Base-by-base conservation (phyloP, 768 basidiomycete genomes). In the Boletus vermiculosoides region DNA sequence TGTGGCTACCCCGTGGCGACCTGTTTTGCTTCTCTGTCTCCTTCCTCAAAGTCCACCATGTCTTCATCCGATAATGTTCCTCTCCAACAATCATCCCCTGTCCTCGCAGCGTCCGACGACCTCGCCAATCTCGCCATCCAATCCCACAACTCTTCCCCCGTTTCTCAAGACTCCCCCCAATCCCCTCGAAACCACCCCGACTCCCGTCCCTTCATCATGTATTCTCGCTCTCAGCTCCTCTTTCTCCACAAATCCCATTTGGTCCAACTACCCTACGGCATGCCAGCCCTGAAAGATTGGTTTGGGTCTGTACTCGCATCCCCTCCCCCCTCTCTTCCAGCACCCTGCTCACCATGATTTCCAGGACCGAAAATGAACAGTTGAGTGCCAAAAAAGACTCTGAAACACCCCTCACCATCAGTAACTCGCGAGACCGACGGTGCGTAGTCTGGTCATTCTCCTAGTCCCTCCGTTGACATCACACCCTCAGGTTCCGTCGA, bases 281-380 rank as follows among this genome's bases (percentile, higher is more conserved):
- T 94, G 92, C 92, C 92, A 49, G 77, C 83, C 45, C 75, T 94
- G 50, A 92, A 86, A 75, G 84, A 87, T 45, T 94, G 92, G 92
- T 94, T 93, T 74, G 92, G 92, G 92, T 94, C 70, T 57, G 84
- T 76, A 39, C 52, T 56, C 23, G 47, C 51, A 39, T 52, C 31
- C 50, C 57, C 56, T 57, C 13, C 55, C 64, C 33, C 56, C 46
- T 42, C 59, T 62, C 52, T 31, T 28, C 33, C 41, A 20, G 6
- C 46, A 44, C 5, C 41, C 13, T n/a, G 50, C 58, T 61, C 61
- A 77, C 73, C 49, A 41, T 53, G 13, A 22, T 50, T 55, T 50
- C 22, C 58, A 82, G 80, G 33, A 73, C 74, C 37, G 85, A 89
- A 78, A 85, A 34, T 15, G 71, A 72, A 55, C 68, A 66, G 58